Base-by-base conservation (phyloP, 352 stramenopile genomes). In the Phytophthora constricta region DNA sequence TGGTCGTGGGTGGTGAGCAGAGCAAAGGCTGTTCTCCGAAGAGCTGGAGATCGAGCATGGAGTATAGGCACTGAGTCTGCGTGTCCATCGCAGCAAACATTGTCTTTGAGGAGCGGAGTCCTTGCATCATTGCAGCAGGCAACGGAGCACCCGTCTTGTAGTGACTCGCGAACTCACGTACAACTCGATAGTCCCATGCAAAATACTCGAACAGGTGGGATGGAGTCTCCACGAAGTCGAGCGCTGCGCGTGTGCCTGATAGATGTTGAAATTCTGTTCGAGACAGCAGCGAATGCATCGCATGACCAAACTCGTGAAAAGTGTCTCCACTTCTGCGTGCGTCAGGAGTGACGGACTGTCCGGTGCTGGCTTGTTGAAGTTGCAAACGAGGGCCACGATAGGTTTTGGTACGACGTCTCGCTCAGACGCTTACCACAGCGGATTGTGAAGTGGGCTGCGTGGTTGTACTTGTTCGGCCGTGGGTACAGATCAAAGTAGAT, bases 181-280 rank as follows among this genome's bases (percentile, higher is more conserved):
- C 81, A 25, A 97, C 83, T 26, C 89, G 86, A 37, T 86, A 82
- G 61, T 99, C 93, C 86, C 95, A 98, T 22, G 90, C 88, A 82
- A 98, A 99, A 56, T 98, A 95, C 87, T 99, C 98, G 49, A 99
- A 97, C 52, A 99, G 71, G 80, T 99, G 97, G n/a, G 91, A 98
- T 11, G 97, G 97, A 11, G 87, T 96, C 72, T 97, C 90, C 16
- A 99, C 96, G 80, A 99, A 99, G 69, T 99, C 97, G 53, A 97
- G 67, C 26, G 89, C 87, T 34, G 91, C 93, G 17, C 96, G 86
- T 13, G 97, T 99, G 20, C 98, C 98, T 4, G 90, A 97, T 17
- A 99, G 66, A 64, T 99, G 98, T 82, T 99, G 98, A 65, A 99
- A 99, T 54, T 97, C 89, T 5, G 97, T 99, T 22, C 88, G 83